These are phyloP conservation scores for Chaetomiaceae sp. DNA, from an alignment of 2,329 filamentous ascomycete species.

Conservation along the genomic window DNA sequence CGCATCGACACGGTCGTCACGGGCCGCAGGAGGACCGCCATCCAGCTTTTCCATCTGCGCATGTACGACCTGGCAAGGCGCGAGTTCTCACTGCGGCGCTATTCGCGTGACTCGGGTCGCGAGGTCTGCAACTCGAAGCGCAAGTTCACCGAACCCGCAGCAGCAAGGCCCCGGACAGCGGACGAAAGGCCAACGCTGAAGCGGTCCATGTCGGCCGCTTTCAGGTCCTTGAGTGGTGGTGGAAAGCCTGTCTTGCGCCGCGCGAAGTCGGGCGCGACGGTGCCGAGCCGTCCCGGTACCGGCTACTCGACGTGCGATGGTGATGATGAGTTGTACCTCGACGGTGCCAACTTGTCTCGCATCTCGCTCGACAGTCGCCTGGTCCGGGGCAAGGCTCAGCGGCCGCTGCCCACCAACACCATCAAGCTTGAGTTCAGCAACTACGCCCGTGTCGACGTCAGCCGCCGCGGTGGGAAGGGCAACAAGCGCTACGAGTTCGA, in stretches of 20 bases:
- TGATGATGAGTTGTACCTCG: slow-evolving; percentile 30
- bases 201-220: slow-evolving; percentile 46
- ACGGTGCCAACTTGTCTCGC: slow-evolving; percentile 26
- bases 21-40: slow-evolving; percentile 61
- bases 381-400: slow-evolving; percentile 29
- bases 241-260: slow-evolving; percentile 35
- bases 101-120: slow-evolving; percentile 86
- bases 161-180: slow-evolving; percentile 45
- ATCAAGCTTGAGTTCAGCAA: slow-evolving; percentile 95
- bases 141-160: slow-evolving; percentile 57
- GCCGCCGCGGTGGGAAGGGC: slow-evolving; percentile 60
- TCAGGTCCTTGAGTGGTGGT: slow-evolving; percentile 42
- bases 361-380: slow-evolving; percentile 30
- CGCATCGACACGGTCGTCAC: slow-evolving; percentile 75
- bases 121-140: slow-evolving; percentile 85
- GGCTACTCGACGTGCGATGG: slow-evolving; percentile 34
- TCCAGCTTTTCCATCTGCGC: slow-evolving; percentile 83
- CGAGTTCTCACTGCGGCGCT: slow-evolving; percentile 85
- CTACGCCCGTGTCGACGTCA: slow-evolving; percentile 86
- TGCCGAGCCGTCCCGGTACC: slow-evolving; percentile 33
- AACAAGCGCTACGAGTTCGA: slow-evolving; percentile 83
- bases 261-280: slow-evolving; percentile 32
- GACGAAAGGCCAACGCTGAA: slow-evolving; percentile 41
- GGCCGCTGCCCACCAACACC: slow-evolving; percentile 61
- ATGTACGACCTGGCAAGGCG: slow-evolving; percentile 87